phyloP scores from a whole-genome alignment of 2,329 filamentous ascomycete genomes.

The Myriosclerotinia curreyana region DNA sequence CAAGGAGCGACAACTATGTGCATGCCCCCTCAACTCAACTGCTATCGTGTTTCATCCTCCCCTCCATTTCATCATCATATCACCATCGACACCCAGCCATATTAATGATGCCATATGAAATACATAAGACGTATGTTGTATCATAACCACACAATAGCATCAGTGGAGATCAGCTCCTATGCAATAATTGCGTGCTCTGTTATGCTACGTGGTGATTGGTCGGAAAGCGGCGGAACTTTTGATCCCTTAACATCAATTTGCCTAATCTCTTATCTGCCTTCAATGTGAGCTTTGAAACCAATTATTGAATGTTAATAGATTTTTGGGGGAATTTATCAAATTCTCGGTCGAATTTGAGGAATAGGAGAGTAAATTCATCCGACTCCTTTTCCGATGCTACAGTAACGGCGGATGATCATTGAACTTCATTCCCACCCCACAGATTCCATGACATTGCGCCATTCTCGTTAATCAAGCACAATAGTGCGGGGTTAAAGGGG shows the following conservation, averaged over 20 bases:
- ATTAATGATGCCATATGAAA: constrained; percentile 18
- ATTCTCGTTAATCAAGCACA: background rate
- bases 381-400: background rate
- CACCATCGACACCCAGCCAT: constrained; percentile 7
- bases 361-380: background rate
- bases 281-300: constrained; percentile 7
- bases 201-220: constrained; percentile 1
- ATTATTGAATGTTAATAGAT: background rate
- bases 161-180: background rate
- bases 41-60: background rate
- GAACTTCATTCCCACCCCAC: too few species aligned
- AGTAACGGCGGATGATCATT: background rate
- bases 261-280: background rate
- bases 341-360: background rate
- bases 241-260: background rate
- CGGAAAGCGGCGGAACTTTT: constrained; percentile 3
- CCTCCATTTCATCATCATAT: constrained; percentile 8
- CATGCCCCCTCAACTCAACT: background rate
- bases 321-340: background rate
- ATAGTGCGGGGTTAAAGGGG: constrained; percentile 8
- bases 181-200: constrained; percentile 22
- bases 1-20: background rate
- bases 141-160: background rate
- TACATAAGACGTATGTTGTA: constrained; percentile 2
- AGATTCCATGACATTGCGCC: constrained; percentile 15